Base-by-base conservation (phyloP, 768 basidiomycete genomes). In the Baorangia bicolor region DNA sequence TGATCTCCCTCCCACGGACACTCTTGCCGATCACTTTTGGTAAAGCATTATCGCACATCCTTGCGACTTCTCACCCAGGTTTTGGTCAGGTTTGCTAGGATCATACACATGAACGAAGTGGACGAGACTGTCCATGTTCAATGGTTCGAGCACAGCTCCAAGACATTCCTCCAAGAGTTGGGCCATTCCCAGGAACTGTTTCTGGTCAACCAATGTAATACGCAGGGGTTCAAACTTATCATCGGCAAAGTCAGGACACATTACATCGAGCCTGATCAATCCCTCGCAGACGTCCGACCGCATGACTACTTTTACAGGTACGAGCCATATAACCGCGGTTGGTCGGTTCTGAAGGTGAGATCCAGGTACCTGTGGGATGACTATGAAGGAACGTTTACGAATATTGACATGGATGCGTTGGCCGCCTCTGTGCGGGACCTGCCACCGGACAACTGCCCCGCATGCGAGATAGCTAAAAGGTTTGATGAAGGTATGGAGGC, bases 71-170 rank as follows among this genome's bases (percentile, higher is more conserved):
- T 47, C 18, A 43, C 49, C 12, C 16, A 37, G 23, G 25, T 18
- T 57, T 48, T 28, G 14, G 42, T 16, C 60, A 91, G 89, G 88
- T 90, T 92, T 68, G 88, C 77, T 0, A 77, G 76, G 61, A 84
- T 92, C 25, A 65, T 85, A 0, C 80, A 76, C 48, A 78, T 90
- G 53, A 68, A 78, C 16, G 70, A 74, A 33, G 69, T 75, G 16
- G 55, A 71, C 5, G 69, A 77, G 50, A 69, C 55, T 2, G 79
- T 81, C 1, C 91, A 93, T 67, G 70, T 88, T 11, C 88, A 84
- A 33, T 93, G 89, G 89, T 81, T 88, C 28, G 80, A 87, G 50
- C 90, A 92, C 62, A 81, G 83, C 0, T 80, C 81, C 0, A 78
- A 81, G 51, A 87, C 84, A 0, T 66, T 82, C n/a, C 65, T 90